A percentile compares a stretch with the other conserved stretches of the same genome.
Conservation (phyloP, 495 filamentous ascomycete genomes). For the Aspergillus bridgeri region DNA sequence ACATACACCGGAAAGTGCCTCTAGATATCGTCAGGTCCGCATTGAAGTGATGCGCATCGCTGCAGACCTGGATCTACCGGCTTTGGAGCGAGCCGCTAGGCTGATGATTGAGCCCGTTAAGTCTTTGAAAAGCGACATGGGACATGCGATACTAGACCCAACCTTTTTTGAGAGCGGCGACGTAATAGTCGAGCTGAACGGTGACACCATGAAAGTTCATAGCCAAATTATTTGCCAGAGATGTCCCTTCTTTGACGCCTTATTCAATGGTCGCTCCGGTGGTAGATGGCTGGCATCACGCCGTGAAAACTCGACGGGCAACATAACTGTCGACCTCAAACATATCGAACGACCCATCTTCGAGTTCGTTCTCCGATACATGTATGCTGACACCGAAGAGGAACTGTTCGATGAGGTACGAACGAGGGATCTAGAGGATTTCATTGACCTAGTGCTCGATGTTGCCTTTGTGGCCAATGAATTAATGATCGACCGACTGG, state of each 20-base stretch:
- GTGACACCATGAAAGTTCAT: constrained; percentile 64
- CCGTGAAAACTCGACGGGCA: constrained; percentile 47
- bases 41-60: constrained; percentile 79
- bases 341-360: constrained; percentile 74
- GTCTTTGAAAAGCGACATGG: constrained; percentile 66
- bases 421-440: constrained; percentile 68
- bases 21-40: constrained; percentile 71
- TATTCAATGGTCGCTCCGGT: constrained; percentile 80
- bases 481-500: constrained; percentile 88
- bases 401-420: constrained; percentile 78
- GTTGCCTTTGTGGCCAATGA: constrained; percentile 89
- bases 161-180: constrained; percentile 73
- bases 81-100: constrained; percentile 70
- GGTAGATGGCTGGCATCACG: constrained; percentile 78
- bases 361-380: constrained; percentile 69
- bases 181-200: constrained; percentile 70
- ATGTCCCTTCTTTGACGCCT: constrained; percentile 87
- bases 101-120: constrained; percentile 62
- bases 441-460: constrained; percentile 85
- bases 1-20: constrained; percentile 56
- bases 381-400: constrained; percentile 80
- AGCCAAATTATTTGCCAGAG: constrained; percentile 74
- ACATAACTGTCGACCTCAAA: constrained; percentile 73
- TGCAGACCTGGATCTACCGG: constrained; percentile 58
- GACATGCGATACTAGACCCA: constrained; percentile 58